A percentile compares a stretch with the other conserved stretches of the same genome.
Evolutionary conservation across 2,329 filamentous ascomycete species (phyloP).

Genomic region (Monosporascus sp.): DNA sequence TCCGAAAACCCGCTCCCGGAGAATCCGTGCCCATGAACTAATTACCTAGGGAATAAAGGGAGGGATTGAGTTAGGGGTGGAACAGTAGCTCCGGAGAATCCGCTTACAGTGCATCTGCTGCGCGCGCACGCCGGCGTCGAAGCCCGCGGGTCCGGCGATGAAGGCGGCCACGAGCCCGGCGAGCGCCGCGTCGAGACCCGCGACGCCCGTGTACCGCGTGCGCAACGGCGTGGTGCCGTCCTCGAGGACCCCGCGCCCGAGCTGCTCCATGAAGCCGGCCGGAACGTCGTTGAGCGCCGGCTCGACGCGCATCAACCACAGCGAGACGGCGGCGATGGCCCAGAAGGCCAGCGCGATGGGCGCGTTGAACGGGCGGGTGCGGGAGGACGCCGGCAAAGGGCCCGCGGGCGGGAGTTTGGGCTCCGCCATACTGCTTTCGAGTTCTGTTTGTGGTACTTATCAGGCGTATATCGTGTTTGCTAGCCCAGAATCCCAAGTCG

Average conservation of each 20-base stretch:
- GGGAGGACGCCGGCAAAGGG: neutral
- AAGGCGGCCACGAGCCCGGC: slow-evolving; percentile 19
- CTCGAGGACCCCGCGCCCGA: slow-evolving; percentile 11
- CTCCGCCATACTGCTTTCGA: too few species aligned
- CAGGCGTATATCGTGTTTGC: too few species aligned
- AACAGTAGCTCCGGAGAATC: too few species aligned
- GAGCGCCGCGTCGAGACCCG: slow-evolving; percentile 12
- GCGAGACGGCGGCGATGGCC: slow-evolving; percentile 7
- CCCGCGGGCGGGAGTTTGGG: too few species aligned
- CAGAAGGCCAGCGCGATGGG: slow-evolving; percentile 12
- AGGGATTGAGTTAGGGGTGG: too few species aligned
- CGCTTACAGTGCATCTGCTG: slow-evolving; percentile 20
- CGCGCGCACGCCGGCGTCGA: slow-evolving; percentile 17
- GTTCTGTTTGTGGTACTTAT: too few species aligned
- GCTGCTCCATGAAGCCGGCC: slow-evolving; percentile 11
- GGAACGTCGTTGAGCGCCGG: slow-evolving; percentile 15
- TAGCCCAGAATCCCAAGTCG: too few species aligned
- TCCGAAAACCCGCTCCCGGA: too few species aligned
- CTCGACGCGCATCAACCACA: slow-evolving; percentile 21
- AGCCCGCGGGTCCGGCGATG: slow-evolving; percentile 18
- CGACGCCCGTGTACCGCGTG: slow-evolving; percentile 19
- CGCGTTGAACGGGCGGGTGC: slow-evolving; percentile 8
- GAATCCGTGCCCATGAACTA: too few species aligned
- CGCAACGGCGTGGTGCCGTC: slow-evolving; percentile 16
- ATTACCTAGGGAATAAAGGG: too few species aligned